Base-by-base conservation (phyloP, 192 early-diverging fungal species). In the Podila minutissima region DNA sequence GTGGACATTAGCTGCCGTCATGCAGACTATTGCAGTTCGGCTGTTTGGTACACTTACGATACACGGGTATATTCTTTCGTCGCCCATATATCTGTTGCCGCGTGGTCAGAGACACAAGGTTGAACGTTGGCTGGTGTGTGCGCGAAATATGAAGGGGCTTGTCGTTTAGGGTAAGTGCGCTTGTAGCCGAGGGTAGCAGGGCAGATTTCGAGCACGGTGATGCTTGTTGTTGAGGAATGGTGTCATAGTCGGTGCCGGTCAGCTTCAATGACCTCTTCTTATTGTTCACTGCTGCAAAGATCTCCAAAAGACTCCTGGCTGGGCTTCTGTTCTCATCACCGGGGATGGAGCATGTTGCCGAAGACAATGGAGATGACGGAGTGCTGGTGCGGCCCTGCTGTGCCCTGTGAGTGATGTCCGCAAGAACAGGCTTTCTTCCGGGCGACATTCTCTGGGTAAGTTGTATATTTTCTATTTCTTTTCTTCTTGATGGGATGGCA, bases 251-350 rank as follows among this genome's bases (percentile, higher is more conserved):
- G 10, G 72, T 66, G 48, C n/a, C 37, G 8, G 71, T 61, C 5
- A 69, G 57, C 28, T 81, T 81, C 26, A 81, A 49, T 24, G 77
- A 73, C 41, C 77, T 24, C 51, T 81, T 81, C 38, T 71, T 50
- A 26, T 51, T 51, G 32, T 67, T 48, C 10, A 59, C 74, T 28
- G 74, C 64, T n/a, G 77, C 70, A 69, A 81, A 81, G 71, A 81
- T 72, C 46, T 81, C 77, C 41, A 81, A 33, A 4, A 81, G 71
- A 8, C 71, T 65, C 15, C 71, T 57, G 0, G 67, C 28, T 51
- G 77, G 77, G 48, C 1, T 41, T 28, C 29, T 79, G 29, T 81
- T 81, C 57, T 81, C 77, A 13, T 81, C 77, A 4, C 77, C 70
- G 19, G 53, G 29, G 35, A 48, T 33, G 5, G 57, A 50, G 2